phyloP scores from a whole-genome alignment of 331 rosid genomes.

The Acacia concinna region DNA sequence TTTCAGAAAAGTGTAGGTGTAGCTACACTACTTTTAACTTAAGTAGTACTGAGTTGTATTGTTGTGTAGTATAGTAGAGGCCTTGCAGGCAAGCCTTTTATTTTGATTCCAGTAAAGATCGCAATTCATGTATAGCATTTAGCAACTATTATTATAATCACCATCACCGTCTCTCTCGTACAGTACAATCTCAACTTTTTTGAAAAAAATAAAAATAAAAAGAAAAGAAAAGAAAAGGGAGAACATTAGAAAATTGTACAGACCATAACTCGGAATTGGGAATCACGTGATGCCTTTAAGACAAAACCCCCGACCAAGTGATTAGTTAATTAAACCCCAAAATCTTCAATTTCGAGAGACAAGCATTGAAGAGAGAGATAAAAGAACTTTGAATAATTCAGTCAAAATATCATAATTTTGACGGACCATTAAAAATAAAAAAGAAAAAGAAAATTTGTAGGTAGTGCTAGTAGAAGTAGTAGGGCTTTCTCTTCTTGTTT shows the following conservation, averaged over 20 bases:
- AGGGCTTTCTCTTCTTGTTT: background rate
- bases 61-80: background rate
- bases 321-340: conserved; percentile 56
- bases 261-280: conserved; percentile 88
- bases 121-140: conserved; percentile 31
- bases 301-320: conserved; percentile 98
- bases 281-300: conserved; percentile 97
- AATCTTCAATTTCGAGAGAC: conserved; percentile 50
- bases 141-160: conserved; percentile 29
- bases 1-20: background rate
- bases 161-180: background rate
- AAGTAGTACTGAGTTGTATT: background rate
- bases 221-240: background rate
- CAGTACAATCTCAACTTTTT: background rate
- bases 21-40: background rate
- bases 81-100: background rate
- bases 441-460: conserved; percentile 7
- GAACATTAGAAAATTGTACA: conserved; percentile 34
- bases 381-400: conserved; percentile 48
- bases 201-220: background rate
- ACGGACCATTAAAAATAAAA: background rate
- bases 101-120: conserved; percentile 19
- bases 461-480: background rate
- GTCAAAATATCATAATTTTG: conserved; percentile 54
- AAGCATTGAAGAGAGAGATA: background rate